Base-by-base conservation (phyloP, 768 basidiomycete genomes). In the Leccinum uliginosum region DNA sequence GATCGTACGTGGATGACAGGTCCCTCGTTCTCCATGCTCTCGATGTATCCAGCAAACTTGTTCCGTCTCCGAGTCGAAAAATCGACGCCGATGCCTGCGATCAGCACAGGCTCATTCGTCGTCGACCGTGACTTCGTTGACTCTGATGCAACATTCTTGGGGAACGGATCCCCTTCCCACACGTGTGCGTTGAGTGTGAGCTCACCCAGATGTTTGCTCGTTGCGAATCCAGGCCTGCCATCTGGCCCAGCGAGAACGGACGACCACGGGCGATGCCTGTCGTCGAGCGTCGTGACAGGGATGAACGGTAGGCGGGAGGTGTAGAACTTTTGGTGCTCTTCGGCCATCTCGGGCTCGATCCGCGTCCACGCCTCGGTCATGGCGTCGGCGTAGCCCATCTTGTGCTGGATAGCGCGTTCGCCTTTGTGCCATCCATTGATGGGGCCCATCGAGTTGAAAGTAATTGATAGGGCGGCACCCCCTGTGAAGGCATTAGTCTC, bases 61-160 rank as follows among this genome's bases (percentile, higher is more conserved):
- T 84, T 85, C 54, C 86, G 75, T 59, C 82, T 67, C 21, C 86
- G 69, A 3, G 83, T 85, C 30, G 77, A 70, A 51, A 83, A 77
- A 56, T 87, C 82, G 48, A 87, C 75, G 1, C 84, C 86, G 40
- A 87, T 81, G 0, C 86, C 84, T 4, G 83, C 83, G 17, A 83
- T 71, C 21, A 84, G 66, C 57, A 71, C 69, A 1, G 63, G 40
- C 40, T 15, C 40, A 11, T n/a, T 14, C 1, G 34, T 47, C 12
- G 6, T 55, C 14, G 59, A 35, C 6, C 17, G n/a, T 40, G 38
- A n/a, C n/a, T 40, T 40, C 17, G 38, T 10, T 21, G 19, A 19
- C 40, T 43, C 40, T 17, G 53, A 26, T 10, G 47, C 21, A 11
- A 72, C 58, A 53, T 77, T 80, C 46, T 75, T 67, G 27, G 70